Base-by-base conservation (phyloP, 2,329 filamentous ascomycete genomes). In the Fusarium equiseti region DNA sequence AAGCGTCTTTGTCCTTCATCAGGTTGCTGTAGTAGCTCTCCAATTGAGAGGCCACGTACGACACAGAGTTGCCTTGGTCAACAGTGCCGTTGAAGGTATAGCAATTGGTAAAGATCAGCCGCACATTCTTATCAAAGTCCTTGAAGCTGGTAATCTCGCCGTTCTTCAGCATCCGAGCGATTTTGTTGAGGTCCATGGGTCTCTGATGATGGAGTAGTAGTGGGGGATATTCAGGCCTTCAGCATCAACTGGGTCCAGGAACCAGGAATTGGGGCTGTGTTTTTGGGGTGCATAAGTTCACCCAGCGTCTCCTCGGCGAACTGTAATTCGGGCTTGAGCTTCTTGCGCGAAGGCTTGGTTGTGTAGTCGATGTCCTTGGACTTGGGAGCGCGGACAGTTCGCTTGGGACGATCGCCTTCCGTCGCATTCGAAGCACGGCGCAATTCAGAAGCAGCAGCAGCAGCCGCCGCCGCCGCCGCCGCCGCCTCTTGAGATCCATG, bases 131-230 rank as follows among this genome's bases (percentile, higher is more conserved):
- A 76, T 97, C 92, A 74, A 98, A 94, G 48, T 98, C 95, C 79
- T 94, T 94, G 2, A 93, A 87, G 60, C 87, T 93, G 71, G 89
- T 87, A 77, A 98, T 98, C 59, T 94, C 89, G 27, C 94, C 94
- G 15, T 85, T 85, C 73, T 91, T 89, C 43, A 98, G 85, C 81
- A 97, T 97, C 44, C 86, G 86, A 38, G 88, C 85, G 77, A 97
- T 92, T n/a, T 93, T 97, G 18, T 87, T 86, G 52, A 98, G 85
- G 79, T 99, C 95, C 95, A 98, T 99, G 1, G 96, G 96, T 78
- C 95, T 94, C 85, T 98, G 82, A 99, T 94, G 67, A 98, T 85
- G 76, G 92, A 94, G 79, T 96, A 93, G 79, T 99, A 99, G 26
- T 92, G 91, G 1, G 96, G 96, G 64, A 98, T 98, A 78, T 95